Evolutionary conservation across 2,329 filamentous ascomycete genomes (phyloP).

Genomic region (Cladobotryum mycophilum): DNA sequence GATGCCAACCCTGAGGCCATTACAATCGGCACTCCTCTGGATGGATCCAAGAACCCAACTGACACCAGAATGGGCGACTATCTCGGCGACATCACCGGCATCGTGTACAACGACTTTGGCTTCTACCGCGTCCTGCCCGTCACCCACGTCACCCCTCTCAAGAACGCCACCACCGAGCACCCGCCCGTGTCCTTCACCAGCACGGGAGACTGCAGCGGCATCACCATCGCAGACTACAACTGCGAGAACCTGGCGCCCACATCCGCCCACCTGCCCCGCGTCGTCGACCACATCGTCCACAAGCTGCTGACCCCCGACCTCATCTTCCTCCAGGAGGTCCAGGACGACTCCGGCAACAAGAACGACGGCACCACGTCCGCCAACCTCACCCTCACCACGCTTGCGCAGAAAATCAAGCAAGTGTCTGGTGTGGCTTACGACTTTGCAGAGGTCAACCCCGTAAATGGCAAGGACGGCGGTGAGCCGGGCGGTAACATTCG

Average conservation of each 20-base stretch:
- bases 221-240: conserved; percentile 64
- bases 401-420: conserved; percentile 45
- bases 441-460: conserved; percentile 54
- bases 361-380: conserved; percentile 53
- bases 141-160: conserved; percentile 47
- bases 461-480: conserved; percentile 58
- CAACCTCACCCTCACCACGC: conserved; percentile 52
- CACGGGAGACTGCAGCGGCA: conserved; percentile 49
- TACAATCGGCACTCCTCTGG: conserved; percentile 57
- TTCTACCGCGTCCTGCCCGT: conserved; percentile 63
- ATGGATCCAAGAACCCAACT: conserved; percentile 54
- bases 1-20: conserved; percentile 68
- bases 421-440: conserved; percentile 49
- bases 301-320: conserved; percentile 59
- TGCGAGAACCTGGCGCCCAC: conserved; percentile 59
- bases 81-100: conserved; percentile 60
- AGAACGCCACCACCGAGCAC: conserved; percentile 39
- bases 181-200: conserved; percentile 48
- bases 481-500: conserved; percentile 67
- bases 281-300: conserved; percentile 60
- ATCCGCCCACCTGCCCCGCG: conserved; percentile 46
- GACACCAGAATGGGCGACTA: conserved; percentile 59
- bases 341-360: conserved; percentile 57
- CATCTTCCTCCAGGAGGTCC: conserved; percentile 64
- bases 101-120: conserved; percentile 59